These are phyloP conservation scores for Podila epigama DNA, from an alignment of 192 early-diverging fungal genomes.

Conservation along the genomic window DNA sequence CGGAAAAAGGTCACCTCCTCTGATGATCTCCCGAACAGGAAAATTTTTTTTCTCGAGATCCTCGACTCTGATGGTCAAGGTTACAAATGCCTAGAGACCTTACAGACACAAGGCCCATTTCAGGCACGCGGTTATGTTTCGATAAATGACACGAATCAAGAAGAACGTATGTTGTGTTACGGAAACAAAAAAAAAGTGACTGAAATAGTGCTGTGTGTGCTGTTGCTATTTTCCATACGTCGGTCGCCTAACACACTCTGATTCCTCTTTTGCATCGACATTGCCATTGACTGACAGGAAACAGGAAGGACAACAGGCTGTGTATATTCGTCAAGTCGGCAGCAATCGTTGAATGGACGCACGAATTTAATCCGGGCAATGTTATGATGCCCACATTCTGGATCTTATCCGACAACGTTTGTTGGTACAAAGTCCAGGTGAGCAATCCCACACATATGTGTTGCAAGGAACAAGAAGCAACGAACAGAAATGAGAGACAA, in stretches of 20 bases:
- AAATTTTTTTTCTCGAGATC: conserved; percentile 7
- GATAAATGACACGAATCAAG: not conserved
- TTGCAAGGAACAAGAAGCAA: no score
- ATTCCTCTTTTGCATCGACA: no score
- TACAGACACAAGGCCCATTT: conserved; percentile 13
- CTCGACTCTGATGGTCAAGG: conserved; percentile 10
- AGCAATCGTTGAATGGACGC: conserved; percentile 21
- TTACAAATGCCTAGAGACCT: not conserved
- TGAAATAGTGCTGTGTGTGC: no score
- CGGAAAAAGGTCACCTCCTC: not conserved
- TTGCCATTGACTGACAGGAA: not conserved
- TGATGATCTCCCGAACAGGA: conserved; percentile 4
- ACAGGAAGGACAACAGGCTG: not conserved
- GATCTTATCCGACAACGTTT: conserved; percentile 12
- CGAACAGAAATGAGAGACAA: no score
- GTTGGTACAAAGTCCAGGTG: conserved; percentile 39
- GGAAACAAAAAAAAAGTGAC: not conserved
- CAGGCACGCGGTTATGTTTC: conserved; percentile 19
- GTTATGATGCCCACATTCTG: conserved; percentile 11
- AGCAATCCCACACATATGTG: not conserved
- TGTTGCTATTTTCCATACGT: no score
- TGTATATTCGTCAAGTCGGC: conserved; percentile 4
- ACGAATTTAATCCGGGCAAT: conserved; percentile 10
- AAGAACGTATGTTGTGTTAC: no score
- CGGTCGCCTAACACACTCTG: no score